phyloP scores from a whole-genome alignment of 176 grass and related monocot genomes.

The Otatea glauca region DNA sequence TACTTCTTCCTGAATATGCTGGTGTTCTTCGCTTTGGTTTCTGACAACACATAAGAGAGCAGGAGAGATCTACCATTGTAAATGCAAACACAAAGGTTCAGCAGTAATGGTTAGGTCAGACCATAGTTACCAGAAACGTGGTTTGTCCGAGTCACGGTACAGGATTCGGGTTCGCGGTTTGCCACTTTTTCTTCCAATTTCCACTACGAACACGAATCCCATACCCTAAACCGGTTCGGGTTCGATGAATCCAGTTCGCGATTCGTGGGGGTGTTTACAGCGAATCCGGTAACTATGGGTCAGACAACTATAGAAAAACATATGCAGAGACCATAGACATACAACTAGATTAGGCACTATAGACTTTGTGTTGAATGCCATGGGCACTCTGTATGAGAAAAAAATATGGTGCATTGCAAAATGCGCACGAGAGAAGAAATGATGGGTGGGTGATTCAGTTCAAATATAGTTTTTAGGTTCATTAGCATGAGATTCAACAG shows the following conservation, averaged over 20 bases:
- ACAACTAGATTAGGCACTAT: not conserved
- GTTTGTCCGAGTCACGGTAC: no score
- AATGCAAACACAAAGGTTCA: conserved; percentile 9
- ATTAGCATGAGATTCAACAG: conserved; percentile 23
- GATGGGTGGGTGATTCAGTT: not conserved
- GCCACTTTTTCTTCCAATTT: no score
- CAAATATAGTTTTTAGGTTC: conserved; percentile 28
- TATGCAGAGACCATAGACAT: not conserved
- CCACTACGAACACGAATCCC: no score
- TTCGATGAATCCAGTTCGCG: no score
- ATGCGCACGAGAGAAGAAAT: conserved; percentile 5
- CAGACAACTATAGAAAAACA: not conserved
- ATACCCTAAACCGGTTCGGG: no score
- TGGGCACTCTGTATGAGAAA: not conserved
- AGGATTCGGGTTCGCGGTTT: no score
- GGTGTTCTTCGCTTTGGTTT: conserved; percentile 81
- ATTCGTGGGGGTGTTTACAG: no score
- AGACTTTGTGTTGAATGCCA: not conserved
- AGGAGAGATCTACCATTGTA: conserved; percentile 12
- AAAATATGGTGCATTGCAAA: conserved; percentile 12
- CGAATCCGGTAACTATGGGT: no score
- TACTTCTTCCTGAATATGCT: conserved; percentile 63
- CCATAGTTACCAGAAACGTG: no score
- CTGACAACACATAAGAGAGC: conserved; percentile 44
- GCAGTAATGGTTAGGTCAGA: not conserved